phyloP scores from a whole-genome alignment of 73 alveolate genomes.

The Tetrahymena thermophila region DNA sequence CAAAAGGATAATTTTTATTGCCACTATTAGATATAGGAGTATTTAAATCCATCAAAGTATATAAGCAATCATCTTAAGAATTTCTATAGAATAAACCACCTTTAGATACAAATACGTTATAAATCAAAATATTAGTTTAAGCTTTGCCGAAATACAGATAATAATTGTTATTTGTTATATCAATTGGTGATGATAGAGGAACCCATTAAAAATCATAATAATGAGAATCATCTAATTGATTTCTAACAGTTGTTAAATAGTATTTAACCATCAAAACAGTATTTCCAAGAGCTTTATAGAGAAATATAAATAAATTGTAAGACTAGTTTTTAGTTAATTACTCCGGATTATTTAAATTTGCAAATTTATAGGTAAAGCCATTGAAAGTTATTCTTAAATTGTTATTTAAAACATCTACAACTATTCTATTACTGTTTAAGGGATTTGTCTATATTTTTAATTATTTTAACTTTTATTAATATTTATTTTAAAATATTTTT shows the following conservation, averaged over 20 bases:
- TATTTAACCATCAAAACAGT: background rate
- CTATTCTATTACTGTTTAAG: background rate
- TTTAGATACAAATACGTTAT: background rate
- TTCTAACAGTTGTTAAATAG: background rate
- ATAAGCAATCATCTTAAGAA: background rate
- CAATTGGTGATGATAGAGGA: background rate
- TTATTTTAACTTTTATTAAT: background rate
- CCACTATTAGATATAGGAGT: background rate
- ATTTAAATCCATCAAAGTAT: background rate
- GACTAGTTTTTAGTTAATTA: background rate
- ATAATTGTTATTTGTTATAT: background rate
- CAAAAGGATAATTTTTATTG: background rate
- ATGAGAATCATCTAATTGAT: background rate
- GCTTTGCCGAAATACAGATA: background rate
- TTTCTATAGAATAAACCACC: background rate
- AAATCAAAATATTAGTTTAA: background rate
- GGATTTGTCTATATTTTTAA: background rate
- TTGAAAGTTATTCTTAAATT: background rate
- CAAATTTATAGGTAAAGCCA: background rate
- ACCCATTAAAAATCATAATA: background rate
- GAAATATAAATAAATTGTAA: background rate
- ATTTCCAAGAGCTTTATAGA: background rate
- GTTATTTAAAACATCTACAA: background rate
- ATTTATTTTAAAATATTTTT: background rate
- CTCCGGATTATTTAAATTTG: background rate